A percentile compares a stretch with the other conserved stretches of the same genome.
These are phyloP conservation scores for Russula lepida DNA, from an alignment of 768 basidiomycete genomes.

Conservation along the genomic window DNA sequence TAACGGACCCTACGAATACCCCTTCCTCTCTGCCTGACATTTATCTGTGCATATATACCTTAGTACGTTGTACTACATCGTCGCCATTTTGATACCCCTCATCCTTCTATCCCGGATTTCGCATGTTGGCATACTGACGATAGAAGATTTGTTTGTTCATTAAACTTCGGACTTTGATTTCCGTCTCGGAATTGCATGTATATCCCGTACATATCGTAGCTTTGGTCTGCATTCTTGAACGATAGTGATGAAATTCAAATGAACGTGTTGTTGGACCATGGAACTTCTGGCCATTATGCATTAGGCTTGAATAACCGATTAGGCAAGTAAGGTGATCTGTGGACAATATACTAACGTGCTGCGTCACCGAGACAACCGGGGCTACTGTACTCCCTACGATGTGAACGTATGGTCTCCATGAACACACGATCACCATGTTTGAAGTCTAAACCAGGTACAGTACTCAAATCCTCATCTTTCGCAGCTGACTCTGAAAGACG, in stretches of 20 bases:
- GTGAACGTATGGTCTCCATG: background rate
- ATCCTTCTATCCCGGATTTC: background rate
- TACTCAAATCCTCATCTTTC: too few relatives aligned
- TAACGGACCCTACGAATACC: constrained; percentile 10
- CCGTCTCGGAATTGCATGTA: constrained; percentile 12
- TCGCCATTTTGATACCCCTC: constrained; percentile 14
- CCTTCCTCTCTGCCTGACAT: background rate
- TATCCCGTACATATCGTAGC: constrained; percentile 3
- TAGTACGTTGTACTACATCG: constrained; percentile 10
- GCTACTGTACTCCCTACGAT: background rate
- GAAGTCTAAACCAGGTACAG: background rate
- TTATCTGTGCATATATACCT: constrained; percentile 13
- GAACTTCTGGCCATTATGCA: background rate
- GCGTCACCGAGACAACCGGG: background rate
- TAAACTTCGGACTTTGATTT: constrained; percentile 3
- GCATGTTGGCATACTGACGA: constrained; percentile 14
- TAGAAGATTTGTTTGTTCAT: constrained; percentile 2
- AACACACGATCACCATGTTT: background rate
- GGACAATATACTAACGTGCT: background rate
- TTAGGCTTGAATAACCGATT: background rate
- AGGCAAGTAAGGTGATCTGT: background rate
- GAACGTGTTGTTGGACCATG: background rate
- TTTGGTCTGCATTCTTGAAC: background rate
- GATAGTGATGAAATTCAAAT: background rate
- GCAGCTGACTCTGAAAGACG: background rate